Conservation (phyloP, 768 basidiomycete genomes). For the Auriscalpium orientale region DNA sequence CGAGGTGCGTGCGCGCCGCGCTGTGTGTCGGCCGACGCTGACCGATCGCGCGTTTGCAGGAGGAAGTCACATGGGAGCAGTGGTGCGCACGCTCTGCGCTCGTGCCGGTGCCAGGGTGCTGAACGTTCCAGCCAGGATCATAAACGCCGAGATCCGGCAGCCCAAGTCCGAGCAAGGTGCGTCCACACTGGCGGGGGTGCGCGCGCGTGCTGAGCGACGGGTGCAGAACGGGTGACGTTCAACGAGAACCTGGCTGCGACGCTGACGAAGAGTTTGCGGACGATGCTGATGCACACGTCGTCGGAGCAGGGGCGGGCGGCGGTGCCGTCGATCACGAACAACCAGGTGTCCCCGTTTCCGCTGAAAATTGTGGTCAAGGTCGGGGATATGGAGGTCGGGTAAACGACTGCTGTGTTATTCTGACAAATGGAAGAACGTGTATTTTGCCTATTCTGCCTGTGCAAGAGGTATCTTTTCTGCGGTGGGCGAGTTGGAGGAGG, state of each 20-base stretch:
- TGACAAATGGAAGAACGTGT: no score
- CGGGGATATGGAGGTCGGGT: conserved; percentile 56
- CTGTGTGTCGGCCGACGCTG: not conserved
- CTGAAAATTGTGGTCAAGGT: conserved; percentile 61
- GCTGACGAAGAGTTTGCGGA: conserved; percentile 57
- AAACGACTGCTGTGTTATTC: not conserved
- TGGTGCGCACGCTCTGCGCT: conserved; percentile 39
- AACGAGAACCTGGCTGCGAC: conserved; percentile 50
- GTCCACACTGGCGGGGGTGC: not conserved
- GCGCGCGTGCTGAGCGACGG: not conserved
- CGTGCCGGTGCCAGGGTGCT: not conserved
- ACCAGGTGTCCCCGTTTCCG: conserved; percentile 69
- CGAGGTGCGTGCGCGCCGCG: conserved; percentile 19
- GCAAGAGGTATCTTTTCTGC: no score
- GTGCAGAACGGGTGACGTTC: conserved; percentile 41
- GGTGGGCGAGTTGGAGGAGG: no score
- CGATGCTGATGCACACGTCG: conserved; percentile 71
- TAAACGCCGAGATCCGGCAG: conserved; percentile 75
- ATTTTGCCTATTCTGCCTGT: no score
- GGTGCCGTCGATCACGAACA: conserved; percentile 77
- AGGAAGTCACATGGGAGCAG: conserved; percentile 84
- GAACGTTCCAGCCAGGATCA: conserved; percentile 41
- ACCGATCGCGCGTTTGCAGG: conserved; percentile 28
- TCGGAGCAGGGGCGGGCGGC: conserved; percentile 68
- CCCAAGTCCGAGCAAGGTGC: conserved; percentile 58